Evolutionary conservation across 345 rosid species (phyloP).

Genomic region (Raphanus raphanistrum): DNA sequence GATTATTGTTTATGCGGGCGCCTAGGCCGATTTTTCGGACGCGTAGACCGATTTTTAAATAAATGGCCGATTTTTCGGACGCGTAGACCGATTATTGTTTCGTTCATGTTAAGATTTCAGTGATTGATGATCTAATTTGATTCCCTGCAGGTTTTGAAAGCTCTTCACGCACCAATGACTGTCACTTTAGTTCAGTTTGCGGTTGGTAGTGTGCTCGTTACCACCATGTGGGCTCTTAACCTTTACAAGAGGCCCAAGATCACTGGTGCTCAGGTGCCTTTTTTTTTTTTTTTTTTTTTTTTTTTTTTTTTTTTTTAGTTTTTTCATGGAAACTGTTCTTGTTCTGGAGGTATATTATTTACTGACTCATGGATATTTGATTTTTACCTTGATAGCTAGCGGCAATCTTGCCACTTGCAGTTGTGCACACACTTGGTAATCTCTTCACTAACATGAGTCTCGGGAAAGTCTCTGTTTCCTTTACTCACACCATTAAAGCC

Average conservation of each 20-base stretch:
- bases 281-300: not conserved
- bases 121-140: not conserved
- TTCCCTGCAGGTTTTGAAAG: conserved; percentile 79
- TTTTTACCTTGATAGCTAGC: conserved; percentile 55
- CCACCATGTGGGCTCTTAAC: conserved; percentile 77
- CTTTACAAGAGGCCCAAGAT: conserved; percentile 78
- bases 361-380: conserved; percentile 18
- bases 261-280: conserved; percentile 59
- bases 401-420: conserved; percentile 82
- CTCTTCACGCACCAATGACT: conserved; percentile 70
- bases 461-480: conserved; percentile 97
- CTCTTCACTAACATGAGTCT: conserved; percentile 98
- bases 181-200: conserved; percentile 72
- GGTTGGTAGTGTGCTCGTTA: conserved; percentile 73
- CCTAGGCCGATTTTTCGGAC: no score
- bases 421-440: conserved; percentile 85
- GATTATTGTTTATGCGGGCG: no score
- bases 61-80: no score
- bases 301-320: not conserved
- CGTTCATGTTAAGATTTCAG: not conserved
- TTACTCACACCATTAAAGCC: conserved; percentile 98
- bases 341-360: not conserved
- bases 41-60: no score
- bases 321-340: not conserved
- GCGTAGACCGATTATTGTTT: no score